phyloP scores from a whole-genome alignment of 2,329 filamentous ascomycete genomes.

The Talaromyces sp. region DNA sequence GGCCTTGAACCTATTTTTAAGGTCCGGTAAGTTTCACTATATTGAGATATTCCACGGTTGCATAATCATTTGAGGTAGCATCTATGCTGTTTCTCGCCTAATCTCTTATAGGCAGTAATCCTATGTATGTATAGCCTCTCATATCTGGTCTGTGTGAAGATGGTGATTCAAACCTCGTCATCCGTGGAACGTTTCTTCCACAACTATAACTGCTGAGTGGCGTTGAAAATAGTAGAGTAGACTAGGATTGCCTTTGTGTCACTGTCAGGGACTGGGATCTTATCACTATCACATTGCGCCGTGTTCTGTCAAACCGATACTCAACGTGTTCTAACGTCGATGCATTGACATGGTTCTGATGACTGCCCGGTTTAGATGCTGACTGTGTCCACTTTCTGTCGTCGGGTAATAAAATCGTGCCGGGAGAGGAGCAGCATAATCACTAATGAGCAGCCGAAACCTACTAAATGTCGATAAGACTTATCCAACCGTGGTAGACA shows the following conservation, averaged over 20 bases:
- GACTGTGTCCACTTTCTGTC: background rate
- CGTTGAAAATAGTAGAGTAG: background rate
- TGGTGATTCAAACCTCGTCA: background rate
- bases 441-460: background rate
- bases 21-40: background rate
- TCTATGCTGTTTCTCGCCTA: background rate
- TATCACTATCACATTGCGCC: background rate
- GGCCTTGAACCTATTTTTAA: background rate
- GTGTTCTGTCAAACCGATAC: background rate
- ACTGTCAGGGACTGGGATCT: constrained; percentile 11
- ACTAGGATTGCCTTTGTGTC: background rate
- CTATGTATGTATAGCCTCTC: background rate
- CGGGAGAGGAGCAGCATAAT: background rate
- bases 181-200: constrained; percentile 3
- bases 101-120: background rate
- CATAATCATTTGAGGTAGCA: background rate
- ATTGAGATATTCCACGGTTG: background rate
- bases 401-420: background rate
- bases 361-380: background rate
- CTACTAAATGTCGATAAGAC: background rate
- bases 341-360: constrained; percentile 1
- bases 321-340: constrained; percentile 3
- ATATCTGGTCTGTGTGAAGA: background rate
- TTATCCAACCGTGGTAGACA: background rate
- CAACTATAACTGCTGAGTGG: background rate